Evolutionary conservation across 2,329 filamentous ascomycete species (phyloP), one percentile per base, ranked within the genome.

Genomic region (Colletotrichum godetiae): DNA sequence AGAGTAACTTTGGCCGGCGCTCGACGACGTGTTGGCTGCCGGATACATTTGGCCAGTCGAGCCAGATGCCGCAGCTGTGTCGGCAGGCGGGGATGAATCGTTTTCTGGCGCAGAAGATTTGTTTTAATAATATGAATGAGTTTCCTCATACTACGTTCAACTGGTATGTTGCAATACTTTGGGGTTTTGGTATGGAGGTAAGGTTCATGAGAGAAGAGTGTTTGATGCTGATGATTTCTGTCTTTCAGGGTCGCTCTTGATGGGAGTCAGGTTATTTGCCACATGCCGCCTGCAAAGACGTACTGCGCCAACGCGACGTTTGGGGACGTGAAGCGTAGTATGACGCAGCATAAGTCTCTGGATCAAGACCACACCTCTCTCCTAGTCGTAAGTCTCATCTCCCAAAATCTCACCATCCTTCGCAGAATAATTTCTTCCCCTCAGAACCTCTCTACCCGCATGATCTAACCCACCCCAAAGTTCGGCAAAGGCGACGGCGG

Each of bases 61-160:
- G 88, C 4, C 91, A 93, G 77, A 85, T 93, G 5, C 91, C 91
- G 4, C 91, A 93, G 75, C 82, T 93, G 8, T 92, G 90, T 77
- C 88, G 91, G 13, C 84, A 92, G 2, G 90, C 91, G 13, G 91
- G 91, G 2, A 93, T 93, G 91, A 90, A 84, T 58, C 85, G 91
- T 4, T 93, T 93, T 81, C 89, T 93, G 74, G 93, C 91, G 0
- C 91, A 93, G 79, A 93, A 93, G 82, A 83, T 92, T 60, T 92
- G 91, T 82, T 93, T 91, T 90, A 93, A 93, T 82, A 93, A 92
- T 78, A 92, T 93, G 84, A 93, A 93, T 81, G 92, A 90, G 77
- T 93, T 93, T 81, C 91, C 91, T 0, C 91, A 93, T 74, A 93
- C 91, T 0, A 93, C 91, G 0, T 93, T 93, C 83, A 92, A 92